phyloP scores from a whole-genome alignment of 768 basidiomycete species.

The Atractiella rhizophila region DNA sequence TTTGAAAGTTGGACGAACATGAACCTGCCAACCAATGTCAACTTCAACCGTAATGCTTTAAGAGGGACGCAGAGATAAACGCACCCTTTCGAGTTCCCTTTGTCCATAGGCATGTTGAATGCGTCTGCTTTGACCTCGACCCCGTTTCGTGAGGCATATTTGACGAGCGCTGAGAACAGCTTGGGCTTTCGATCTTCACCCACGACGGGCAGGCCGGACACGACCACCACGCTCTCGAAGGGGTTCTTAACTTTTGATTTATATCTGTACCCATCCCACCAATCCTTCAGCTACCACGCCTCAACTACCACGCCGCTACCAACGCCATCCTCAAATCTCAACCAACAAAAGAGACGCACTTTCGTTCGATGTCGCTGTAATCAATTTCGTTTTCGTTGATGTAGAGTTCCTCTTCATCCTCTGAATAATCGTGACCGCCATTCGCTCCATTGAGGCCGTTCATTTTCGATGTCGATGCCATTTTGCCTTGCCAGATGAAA shows the following conservation, averaged over 20 bases:
- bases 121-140: slow-evolving; percentile 46
- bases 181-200: slow-evolving; percentile 62
- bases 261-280: slow-evolving; percentile 3
- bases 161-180: slow-evolving; percentile 51
- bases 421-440: background rate
- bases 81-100: slow-evolving; percentile 79
- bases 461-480: too few species aligned
- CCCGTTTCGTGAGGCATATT: slow-evolving; percentile 63
- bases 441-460: too few species aligned
- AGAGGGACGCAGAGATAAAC: slow-evolving; percentile 12
- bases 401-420: slow-evolving; percentile 3
- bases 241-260: slow-evolving; percentile 38
- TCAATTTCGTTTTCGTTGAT: slow-evolving; percentile 43
- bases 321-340: background rate
- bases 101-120: slow-evolving; percentile 72
- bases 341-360: slow-evolving; percentile 27
- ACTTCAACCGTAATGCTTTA: too few species aligned
- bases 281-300: background rate
- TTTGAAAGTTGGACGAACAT: slow-evolving; percentile 9
- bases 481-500: too few species aligned
- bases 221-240: slow-evolving; percentile 70
- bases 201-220: slow-evolving; percentile 63
- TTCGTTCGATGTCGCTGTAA: slow-evolving; percentile 65
- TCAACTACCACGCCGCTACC: background rate
- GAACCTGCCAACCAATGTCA: too few species aligned